Conservation (phyloP, 129 eudicot species). For the Escallonia rubra region DNA sequence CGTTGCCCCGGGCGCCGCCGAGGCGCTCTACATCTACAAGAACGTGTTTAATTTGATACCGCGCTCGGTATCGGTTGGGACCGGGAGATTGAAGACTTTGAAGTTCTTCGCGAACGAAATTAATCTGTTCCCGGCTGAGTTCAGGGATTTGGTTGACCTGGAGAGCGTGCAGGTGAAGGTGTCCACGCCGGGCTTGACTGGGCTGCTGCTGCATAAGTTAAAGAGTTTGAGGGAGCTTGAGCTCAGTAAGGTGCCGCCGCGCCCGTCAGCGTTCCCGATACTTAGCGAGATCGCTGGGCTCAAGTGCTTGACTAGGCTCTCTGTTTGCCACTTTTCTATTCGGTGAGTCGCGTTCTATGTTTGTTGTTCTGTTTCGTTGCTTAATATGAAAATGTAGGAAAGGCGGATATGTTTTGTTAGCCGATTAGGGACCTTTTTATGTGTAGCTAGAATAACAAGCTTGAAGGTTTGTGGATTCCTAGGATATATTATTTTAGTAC, state of each 20-base stretch:
- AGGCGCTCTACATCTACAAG: slow-evolving; percentile 59
- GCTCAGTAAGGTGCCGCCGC: slow-evolving; percentile 62
- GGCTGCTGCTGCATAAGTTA: slow-evolving; percentile 54
- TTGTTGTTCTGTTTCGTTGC: too few relatives aligned
- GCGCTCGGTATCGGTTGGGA: slow-evolving; percentile 36
- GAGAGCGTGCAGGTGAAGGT: slow-evolving; percentile 74
- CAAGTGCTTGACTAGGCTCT: slow-evolving; percentile 63
- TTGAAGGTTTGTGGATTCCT: too few relatives aligned
- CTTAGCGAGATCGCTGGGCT: slow-evolving; percentile 69
- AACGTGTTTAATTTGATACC: slow-evolving; percentile 83
- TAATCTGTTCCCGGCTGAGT: slow-evolving; percentile 68
- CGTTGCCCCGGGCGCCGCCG: slow-evolving; percentile 18
- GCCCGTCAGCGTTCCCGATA: slow-evolving; percentile 65
- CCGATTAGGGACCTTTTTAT: too few relatives aligned
- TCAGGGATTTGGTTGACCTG: slow-evolving; percentile 51
- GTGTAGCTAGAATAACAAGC: too few relatives aligned
- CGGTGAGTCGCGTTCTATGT: slow-evolving; percentile 23
- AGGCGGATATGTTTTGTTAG: too few relatives aligned
- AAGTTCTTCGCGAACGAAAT: slow-evolving; percentile 78
- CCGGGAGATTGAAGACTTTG: slow-evolving; percentile 54
- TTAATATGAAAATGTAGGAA: too few relatives aligned
- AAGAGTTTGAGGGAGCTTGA: slow-evolving; percentile 80
- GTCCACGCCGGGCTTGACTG: slow-evolving; percentile 46
- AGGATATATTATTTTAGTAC: too few relatives aligned
- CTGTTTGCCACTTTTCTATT: slow-evolving; percentile 84